phyloP scores from a whole-genome alignment of 2,329 filamentous ascomycete species.

The Ploettnerulaceae sp. region DNA sequence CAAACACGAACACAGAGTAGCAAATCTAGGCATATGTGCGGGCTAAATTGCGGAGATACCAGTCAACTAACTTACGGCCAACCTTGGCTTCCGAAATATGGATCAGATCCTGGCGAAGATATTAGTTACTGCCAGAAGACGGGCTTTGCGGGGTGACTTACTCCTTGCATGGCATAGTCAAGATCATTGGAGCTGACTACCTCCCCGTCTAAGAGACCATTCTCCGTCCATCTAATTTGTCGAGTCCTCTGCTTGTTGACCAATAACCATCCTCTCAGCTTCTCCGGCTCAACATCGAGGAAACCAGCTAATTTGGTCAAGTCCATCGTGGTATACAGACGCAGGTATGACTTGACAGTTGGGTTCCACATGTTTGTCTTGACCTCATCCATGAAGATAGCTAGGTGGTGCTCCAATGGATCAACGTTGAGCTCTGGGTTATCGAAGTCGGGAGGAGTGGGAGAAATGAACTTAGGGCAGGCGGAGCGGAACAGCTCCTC shows the following conservation, averaged over 20 bases:
- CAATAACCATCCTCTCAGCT: conserved; percentile 86
- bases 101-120: conserved; percentile 69
- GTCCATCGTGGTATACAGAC: conserved; percentile 99
- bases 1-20: conserved; percentile 21
- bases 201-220: conserved; percentile 86
- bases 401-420: conserved; percentile 92
- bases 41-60: conserved; percentile 96
- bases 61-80: conserved; percentile 93
- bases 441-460: conserved; percentile 94
- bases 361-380: conserved; percentile 99
- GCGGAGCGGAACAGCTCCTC: conserved; percentile 96
- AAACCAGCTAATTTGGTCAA: conserved; percentile 96
- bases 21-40: conserved; percentile 69
- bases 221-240: conserved; percentile 90
- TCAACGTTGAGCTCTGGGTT: conserved; percentile 94
- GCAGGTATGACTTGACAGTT: conserved; percentile 96
- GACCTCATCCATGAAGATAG: conserved; percentile 99
- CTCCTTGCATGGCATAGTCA: conserved; percentile 93
- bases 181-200: conserved; percentile 90
- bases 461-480: conserved; percentile 99
- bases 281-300: conserved; percentile 94
- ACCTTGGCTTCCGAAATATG: conserved; percentile 99
- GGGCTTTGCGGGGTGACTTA: conserved; percentile 44
- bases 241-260: conserved; percentile 99
- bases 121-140: conserved; percentile 19